A percentile compares a stretch with the other conserved stretches of the same genome.
Conservation (phyloP, 257 asterid genomes). For the Lycium barbarum region DNA sequence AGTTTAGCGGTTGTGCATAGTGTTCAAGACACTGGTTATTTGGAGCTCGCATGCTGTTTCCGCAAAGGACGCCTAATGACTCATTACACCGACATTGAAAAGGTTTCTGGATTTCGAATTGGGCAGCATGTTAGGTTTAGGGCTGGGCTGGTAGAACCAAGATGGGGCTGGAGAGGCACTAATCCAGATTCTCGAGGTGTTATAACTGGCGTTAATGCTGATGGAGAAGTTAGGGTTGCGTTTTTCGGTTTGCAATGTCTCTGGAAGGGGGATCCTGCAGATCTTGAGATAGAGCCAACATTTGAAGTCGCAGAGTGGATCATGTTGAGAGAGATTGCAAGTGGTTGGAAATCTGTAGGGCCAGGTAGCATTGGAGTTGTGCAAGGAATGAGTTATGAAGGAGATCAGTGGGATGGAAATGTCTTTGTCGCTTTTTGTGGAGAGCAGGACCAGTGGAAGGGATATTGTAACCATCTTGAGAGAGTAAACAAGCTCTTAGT, state of each 20-base stretch:
- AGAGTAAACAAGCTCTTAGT: conserved; percentile 55
- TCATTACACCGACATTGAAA: conserved; percentile 88
- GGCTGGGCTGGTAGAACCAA: conserved; percentile 76
- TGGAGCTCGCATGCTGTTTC: conserved; percentile 94
- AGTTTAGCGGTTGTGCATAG: conserved; percentile 90
- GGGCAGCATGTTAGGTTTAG: conserved; percentile 91
- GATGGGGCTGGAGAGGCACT: conserved; percentile 99
- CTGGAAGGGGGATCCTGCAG: conserved; percentile 97
- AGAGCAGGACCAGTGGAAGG: conserved; percentile 88
- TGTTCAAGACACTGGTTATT: conserved; percentile 84
- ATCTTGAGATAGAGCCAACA: conserved; percentile 69
- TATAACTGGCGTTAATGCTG: conserved; percentile 71
- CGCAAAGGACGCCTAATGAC: conserved; percentile 79
- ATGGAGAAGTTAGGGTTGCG: conserved; percentile 85
- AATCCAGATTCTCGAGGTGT: conserved; percentile 74
- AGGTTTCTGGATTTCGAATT: conserved; percentile 75
- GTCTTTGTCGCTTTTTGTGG: conserved; percentile 82
- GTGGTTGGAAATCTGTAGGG: conserved; percentile 74
- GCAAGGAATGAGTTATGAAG: conserved; percentile 78
- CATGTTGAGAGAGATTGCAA: conserved; percentile 55
- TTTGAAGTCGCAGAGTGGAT: conserved; percentile 96
- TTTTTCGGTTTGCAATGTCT: conserved; percentile 76
- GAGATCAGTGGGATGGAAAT: conserved; percentile 69
- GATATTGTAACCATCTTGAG: conserved; percentile 58
- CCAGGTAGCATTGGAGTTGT: conserved; percentile 90